Evolutionary conservation across 2,329 filamentous ascomycete genomes (phyloP).

Genomic region (Epicoccum sorghinum): DNA sequence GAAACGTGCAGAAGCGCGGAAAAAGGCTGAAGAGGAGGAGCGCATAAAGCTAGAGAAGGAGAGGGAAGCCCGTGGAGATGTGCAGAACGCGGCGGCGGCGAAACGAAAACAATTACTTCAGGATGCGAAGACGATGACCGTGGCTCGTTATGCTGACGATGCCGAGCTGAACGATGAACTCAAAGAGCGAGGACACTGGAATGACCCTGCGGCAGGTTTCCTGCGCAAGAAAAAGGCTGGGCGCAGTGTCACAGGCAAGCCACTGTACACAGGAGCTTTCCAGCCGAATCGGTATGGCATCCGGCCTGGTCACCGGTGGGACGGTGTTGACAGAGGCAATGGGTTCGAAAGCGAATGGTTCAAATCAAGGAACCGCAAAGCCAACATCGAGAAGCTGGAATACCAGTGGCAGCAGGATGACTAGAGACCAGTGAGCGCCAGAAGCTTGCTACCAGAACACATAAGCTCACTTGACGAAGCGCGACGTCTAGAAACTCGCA

Average conservation of each 20-base stretch:
- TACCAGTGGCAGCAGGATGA: conserved; percentile 98
- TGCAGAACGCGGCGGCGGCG: conserved; percentile 74
- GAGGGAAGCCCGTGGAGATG: conserved; percentile 80
- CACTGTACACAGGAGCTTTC: conserved; percentile 77
- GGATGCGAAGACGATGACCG: conserved; percentile 80
- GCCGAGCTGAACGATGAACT: conserved; percentile 83
- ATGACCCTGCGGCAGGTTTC: conserved; percentile 89
- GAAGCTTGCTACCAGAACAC: not conserved
- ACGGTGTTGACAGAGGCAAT: conserved; percentile 92
- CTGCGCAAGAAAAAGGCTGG: conserved; percentile 60
- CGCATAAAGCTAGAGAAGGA: conserved; percentile 68
- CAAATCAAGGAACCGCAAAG: conserved; percentile 78
- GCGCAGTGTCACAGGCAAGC: conserved; percentile 60
- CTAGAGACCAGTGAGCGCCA: conserved; percentile 44
- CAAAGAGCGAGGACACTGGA: conserved; percentile 80
- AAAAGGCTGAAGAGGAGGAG: conserved; percentile 74
- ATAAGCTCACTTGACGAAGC: conserved; percentile 2
- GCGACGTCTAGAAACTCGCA: conserved; percentile 7
- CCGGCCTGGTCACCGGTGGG: conserved; percentile 90
- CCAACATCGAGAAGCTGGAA: conserved; percentile 78
- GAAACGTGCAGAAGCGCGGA: conserved; percentile 85
- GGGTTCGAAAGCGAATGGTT: conserved; percentile 95
- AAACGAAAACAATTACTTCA: conserved; percentile 70
- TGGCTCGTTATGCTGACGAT: conserved; percentile 85
- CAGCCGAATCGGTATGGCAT: conserved; percentile 95